phyloP scores from a whole-genome alignment of 2,329 filamentous ascomycete species.

The Sporothrix mexicana region DNA sequence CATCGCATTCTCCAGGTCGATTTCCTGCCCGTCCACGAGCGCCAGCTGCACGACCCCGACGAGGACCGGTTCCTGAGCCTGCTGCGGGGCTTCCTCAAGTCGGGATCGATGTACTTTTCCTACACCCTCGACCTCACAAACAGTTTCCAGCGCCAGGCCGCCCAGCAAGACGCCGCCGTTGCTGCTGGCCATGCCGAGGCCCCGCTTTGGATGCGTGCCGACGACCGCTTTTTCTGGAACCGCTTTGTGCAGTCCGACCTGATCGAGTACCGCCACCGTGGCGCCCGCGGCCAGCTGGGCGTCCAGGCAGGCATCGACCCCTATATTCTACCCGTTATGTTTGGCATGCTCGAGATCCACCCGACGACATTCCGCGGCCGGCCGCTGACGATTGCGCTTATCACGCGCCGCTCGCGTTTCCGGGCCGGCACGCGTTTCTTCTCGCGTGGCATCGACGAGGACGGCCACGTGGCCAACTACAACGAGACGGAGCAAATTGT shows the following conservation, averaged over 20 bases:
- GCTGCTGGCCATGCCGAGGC: slow-evolving; percentile 42
- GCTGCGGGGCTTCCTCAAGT: slow-evolving; percentile 80
- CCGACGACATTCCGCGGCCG: slow-evolving; percentile 85
- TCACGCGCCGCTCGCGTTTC: slow-evolving; percentile 86
- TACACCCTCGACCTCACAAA: slow-evolving; percentile 97
- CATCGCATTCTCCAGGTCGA: slow-evolving; percentile 93
- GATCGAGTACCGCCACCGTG: slow-evolving; percentile 79
- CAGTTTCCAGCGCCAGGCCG: slow-evolving; percentile 91
- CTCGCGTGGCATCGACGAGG: slow-evolving; percentile 88
- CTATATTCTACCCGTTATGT: slow-evolving; percentile 94
- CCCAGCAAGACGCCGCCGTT: slow-evolving; percentile 63
- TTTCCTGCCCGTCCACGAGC: slow-evolving; percentile 90
- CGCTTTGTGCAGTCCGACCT: slow-evolving; percentile 88
- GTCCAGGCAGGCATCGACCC: slow-evolving; percentile 81
- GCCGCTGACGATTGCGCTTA: slow-evolving; percentile 81
- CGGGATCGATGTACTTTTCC: slow-evolving; percentile 94
- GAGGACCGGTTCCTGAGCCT: slow-evolving; percentile 89
- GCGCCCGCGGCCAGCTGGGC: slow-evolving; percentile 67
- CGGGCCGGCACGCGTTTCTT: slow-evolving; percentile 93
- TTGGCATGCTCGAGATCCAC: slow-evolving; percentile 91
- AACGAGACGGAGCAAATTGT: slow-evolving; percentile 97
- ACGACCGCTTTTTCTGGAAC: slow-evolving; percentile 99
- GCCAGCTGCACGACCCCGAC: slow-evolving; percentile 87
- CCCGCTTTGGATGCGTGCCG: slow-evolving; percentile 88
- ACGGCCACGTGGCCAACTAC: slow-evolving; percentile 96